phyloP scores from a whole-genome alignment of 2,329 filamentous ascomycete genomes.

The Nemania sp. region DNA sequence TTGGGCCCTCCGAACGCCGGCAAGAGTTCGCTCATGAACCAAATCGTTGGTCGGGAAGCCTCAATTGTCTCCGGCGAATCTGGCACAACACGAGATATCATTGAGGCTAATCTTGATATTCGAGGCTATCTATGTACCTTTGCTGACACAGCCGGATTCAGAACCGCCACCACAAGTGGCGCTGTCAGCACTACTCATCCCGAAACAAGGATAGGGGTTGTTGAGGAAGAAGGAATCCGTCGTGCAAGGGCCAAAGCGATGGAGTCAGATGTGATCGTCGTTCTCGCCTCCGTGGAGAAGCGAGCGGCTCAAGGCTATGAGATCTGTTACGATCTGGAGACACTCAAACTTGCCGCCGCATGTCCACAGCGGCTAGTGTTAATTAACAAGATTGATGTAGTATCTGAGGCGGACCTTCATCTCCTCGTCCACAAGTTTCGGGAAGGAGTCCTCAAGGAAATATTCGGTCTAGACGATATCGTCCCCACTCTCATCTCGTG shows the following conservation, averaged over 20 bases:
- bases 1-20: slow-evolving; percentile 92
- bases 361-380: slow-evolving; percentile 57
- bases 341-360: slow-evolving; percentile 54
- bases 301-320: slow-evolving; percentile 39
- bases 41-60: slow-evolving; percentile 86
- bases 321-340: slow-evolving; percentile 59
- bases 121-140: slow-evolving; percentile 90
- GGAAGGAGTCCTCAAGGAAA: slow-evolving; percentile 41
- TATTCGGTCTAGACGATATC: slow-evolving; percentile 45
- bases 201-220: slow-evolving; percentile 60
- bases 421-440: slow-evolving; percentile 48
- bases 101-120: slow-evolving; percentile 89
- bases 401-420: slow-evolving; percentile 42
- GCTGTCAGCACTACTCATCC: slow-evolving; percentile 19
- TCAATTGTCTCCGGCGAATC: slow-evolving; percentile 93
- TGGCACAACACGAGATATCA: slow-evolving; percentile 90
- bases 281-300: slow-evolving; percentile 74
- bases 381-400: slow-evolving; percentile 65
- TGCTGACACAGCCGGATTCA: slow-evolving; percentile 90
- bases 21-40: slow-evolving; percentile 92
- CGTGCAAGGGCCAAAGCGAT: slow-evolving; percentile 79
- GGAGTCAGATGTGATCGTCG: slow-evolving; percentile 83
- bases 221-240: slow-evolving; percentile 90
- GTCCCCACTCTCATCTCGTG: slow-evolving; percentile 71
- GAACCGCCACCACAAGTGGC: slow-evolving; percentile 47